These are phyloP conservation scores for Vachellia collinsii DNA, from an alignment of 306 rosid species.

Conservation along the genomic window DNA sequence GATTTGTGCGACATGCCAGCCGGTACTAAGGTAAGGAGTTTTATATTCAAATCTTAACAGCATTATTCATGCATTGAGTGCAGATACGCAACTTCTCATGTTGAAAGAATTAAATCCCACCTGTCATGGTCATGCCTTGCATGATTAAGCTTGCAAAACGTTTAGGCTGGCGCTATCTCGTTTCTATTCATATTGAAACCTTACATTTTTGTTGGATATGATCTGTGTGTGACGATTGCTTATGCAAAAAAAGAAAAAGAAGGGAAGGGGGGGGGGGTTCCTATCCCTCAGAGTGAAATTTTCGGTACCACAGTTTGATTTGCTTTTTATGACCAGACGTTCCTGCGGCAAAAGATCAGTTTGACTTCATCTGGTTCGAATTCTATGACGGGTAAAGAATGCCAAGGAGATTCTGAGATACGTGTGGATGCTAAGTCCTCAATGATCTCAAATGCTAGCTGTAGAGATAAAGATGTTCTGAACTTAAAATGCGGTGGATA, in stretches of 20 bases:
- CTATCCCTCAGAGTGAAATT: neutral
- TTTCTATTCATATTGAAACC: conserved; percentile 23
- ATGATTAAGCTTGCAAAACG: conserved; percentile 20
- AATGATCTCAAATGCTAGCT: conserved; percentile 27
- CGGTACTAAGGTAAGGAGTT: conserved; percentile 73
- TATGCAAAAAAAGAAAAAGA: neutral
- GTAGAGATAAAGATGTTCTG: conserved; percentile 30
- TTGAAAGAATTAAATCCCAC: conserved; percentile 3
- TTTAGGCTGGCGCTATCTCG: neutral
- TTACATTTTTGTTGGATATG: neutral
- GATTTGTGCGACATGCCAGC: conserved; percentile 93
- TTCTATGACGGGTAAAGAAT: conserved; percentile 39
- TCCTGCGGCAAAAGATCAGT: conserved; percentile 83
- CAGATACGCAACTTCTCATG: conserved; percentile 13
- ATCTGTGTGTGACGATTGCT: neutral
- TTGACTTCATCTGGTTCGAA: conserved; percentile 50
- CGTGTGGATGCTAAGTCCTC: conserved; percentile 41
- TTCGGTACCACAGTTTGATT: conserved; percentile 16
- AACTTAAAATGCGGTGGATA: conserved; percentile 33
- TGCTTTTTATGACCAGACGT: conserved; percentile 60
- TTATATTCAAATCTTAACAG: conserved; percentile 24
- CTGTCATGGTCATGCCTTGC: conserved; percentile 17
- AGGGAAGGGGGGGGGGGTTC: too few species aligned
- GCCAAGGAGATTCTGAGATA: conserved; percentile 38
- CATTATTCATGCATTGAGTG: neutral